Conservation (phyloP, 495 filamentous ascomycete species). For the Penicillium arizonense region DNA sequence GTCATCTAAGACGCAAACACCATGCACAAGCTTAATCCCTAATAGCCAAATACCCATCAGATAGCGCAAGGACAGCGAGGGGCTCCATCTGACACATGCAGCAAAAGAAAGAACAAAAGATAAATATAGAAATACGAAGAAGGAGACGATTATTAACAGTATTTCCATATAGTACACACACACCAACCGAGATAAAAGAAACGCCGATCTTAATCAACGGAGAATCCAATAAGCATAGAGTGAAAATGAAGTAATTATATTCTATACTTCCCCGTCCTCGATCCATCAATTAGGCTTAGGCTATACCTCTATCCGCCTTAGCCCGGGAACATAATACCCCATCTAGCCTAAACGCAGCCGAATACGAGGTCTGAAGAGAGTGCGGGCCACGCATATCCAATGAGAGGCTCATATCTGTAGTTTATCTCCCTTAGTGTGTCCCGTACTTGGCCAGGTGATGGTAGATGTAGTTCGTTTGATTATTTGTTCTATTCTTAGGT, state of each 20-base stretch:
- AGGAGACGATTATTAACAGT: not conserved
- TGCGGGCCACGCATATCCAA: conserved; percentile 1
- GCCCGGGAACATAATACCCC: not conserved
- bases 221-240: too few relatives aligned
- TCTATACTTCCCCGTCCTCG: too few relatives aligned
- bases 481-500: conserved; percentile 4
- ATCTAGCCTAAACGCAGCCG: conserved; percentile 9
- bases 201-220: too few relatives aligned
- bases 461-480: not conserved
- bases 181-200: not conserved
- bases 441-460: conserved; percentile 1
- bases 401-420: conserved; percentile 7
- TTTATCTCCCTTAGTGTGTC: conserved; percentile 3
- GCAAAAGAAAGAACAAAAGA: not conserved
- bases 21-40: too few relatives aligned
- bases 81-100: not conserved
- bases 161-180: not conserved
- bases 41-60: not conserved
- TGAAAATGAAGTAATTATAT: not conserved
- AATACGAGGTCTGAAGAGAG: conserved; percentile 16
- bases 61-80: not conserved
- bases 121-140: conserved; percentile 4
- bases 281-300: too few relatives aligned
- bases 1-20: too few relatives aligned
- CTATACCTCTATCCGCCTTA: not conserved